Base-by-base conservation (phyloP, 306 rosid species). In the Quercus cerris region DNA sequence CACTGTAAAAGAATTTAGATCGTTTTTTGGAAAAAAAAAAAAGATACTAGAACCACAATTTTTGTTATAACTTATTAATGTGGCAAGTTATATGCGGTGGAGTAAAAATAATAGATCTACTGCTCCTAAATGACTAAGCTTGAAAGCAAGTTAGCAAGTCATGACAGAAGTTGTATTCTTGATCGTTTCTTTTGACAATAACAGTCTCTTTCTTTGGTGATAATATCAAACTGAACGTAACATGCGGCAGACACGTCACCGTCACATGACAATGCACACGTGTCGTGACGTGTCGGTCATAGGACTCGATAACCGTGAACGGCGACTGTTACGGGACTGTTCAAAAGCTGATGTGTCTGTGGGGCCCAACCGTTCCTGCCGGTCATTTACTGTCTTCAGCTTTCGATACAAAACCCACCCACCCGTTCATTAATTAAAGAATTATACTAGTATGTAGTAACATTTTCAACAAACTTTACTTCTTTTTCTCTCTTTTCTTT, bases 31-130 rank as follows among this genome's bases (percentile, higher is more conserved):
- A 23, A 38, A 38, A 38, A 0, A 0, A 38, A 7, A 33, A 38
- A n/a, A n/a, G n/a, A 38, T 38, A 0, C 1, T 35, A 35, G 0
- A 0, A 6, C 11, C 0, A 38, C 10, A 7, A 7, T 0, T 38
- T 38, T 38, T 38, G 0, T 0, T 0, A 7, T 38, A 7, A 7
- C 0, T 7, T 38, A 38, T 38, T 38, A 38, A 38, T 0, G 0
- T 7, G 2, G 0, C 0, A 7, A 41, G 0, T 2, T 8, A 0
- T 8, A 0, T 0, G 0, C 0, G 2, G 0, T 7, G 0, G 11
- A 41, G 3, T 8, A 41, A 41, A 8, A 41, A 8, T 23, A 23
- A 1, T 0, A 23, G 23, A 23, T 23, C 23, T 23, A 23, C 23
- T 23, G 23, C 23, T 23, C 23, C 23, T 23, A 23, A 23, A 23